Base-by-base conservation (phyloP, 1,284 basidiomycete species). In the Chalciporus sp. region DNA sequence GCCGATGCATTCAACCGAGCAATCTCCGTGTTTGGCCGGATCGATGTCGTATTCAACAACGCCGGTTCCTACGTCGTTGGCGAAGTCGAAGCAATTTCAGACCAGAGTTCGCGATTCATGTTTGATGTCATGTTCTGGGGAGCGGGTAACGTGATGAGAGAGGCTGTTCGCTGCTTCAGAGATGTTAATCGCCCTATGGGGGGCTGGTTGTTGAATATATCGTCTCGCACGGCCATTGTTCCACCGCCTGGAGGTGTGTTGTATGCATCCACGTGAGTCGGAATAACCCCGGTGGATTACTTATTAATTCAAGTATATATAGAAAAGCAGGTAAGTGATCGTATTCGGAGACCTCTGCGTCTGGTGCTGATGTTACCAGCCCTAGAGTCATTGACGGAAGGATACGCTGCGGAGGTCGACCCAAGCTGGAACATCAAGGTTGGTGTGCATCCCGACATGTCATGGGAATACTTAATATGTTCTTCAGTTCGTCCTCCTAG, bases 41-140 rank as follows among this genome's bases (percentile, higher is more conserved):
- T 72, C 8, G 72, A 74, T 26, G 60, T 74, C 2, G 68, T 72
- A n/a, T 23, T 72, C 2, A 74, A 73, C 11, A 74, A 74, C n/a
- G 69, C 71, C 1, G 71, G 71, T n/a, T 62, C 58, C 49, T 65
- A 42, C 6, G 52, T 64, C 2, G 42, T 63, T 16, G 63, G 53
- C 3, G 70, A 69, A 47, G 61, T 66, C 29, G 73, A 74, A 23
- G 61, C 39, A 7, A 54, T 58, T 3, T 57, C 69, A 14, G 70
- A 73, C n/a, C 50, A 42, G 23, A 55, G 31, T 17, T 61, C 67
- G 17, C 60, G 66, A 27, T 52, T 51, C 31, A 55, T 71, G 35
- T 70, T 74, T 40, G 72, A 73, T n/a, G 58, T 63, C 17, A 50
- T 67, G 40, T 69, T 68, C 54, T 72, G 72, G 69, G 71, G 71